phyloP scores from a whole-genome alignment of 192 early-diverging fungal species.

The Coemansia guatemalensis region DNA sequence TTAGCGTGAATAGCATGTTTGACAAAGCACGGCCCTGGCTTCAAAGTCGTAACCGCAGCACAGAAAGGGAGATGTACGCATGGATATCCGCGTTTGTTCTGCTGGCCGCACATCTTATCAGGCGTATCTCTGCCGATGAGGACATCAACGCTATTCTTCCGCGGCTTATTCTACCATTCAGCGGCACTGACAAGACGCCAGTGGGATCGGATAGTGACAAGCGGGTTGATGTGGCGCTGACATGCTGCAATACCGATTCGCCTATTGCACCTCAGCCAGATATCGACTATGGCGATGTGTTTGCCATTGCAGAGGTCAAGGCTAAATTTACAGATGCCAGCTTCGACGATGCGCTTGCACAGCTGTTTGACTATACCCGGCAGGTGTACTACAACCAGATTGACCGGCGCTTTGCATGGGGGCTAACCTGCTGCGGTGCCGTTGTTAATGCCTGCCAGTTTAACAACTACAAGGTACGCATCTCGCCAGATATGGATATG shows the following conservation, averaged over 20 bases:
- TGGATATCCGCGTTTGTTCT: no score
- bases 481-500: background rate
- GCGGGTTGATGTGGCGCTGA: background rate
- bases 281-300: background rate
- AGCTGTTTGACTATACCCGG: constrained; percentile 2
- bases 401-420: constrained; percentile 10
- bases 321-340: background rate
- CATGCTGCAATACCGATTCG: background rate
- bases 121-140: no score
- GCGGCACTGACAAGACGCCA: background rate
- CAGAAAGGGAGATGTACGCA: no score
- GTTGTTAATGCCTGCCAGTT: background rate
- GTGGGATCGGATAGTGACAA: background rate
- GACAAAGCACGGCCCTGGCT: no score
- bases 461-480: background rate
- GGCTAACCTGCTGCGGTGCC: background rate
- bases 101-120: no score
- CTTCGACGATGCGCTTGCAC: background rate
- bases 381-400: constrained; percentile 2
- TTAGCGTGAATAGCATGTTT: no score
- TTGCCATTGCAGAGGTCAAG: background rate
- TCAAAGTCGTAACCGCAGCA: no score
- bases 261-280: background rate
- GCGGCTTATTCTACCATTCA: constrained; percentile 2
- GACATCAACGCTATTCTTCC: no score